These are phyloP conservation scores for Aspergillus transmontanensis DNA, from an alignment of 2,329 filamentous ascomycete genomes.

Conservation along the genomic window DNA sequence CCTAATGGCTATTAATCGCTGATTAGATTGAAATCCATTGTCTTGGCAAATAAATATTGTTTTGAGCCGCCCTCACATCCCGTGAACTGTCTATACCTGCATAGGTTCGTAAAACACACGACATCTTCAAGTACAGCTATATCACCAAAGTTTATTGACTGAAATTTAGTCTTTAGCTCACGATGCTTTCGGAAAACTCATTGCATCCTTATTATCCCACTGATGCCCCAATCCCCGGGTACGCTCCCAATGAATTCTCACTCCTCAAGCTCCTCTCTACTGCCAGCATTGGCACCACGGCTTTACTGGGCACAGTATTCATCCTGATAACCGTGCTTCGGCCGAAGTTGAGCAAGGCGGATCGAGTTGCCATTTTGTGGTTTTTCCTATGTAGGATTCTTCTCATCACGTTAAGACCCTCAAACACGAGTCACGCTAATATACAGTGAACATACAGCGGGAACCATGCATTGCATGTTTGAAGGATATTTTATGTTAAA, in stretches of 20 bases:
- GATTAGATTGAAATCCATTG: background rate
- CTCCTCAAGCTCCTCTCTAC: slow-evolving; percentile 60
- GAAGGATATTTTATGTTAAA: slow-evolving; percentile 82
- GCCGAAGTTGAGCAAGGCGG: slow-evolving; percentile 55
- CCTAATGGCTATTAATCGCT: background rate
- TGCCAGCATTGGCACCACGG: slow-evolving; percentile 60
- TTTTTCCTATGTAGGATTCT: slow-evolving; percentile 65
- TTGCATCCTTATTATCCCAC: slow-evolving; percentile 73
- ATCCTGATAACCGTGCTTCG: slow-evolving; percentile 55
- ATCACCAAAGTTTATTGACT: background rate
- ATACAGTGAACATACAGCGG: slow-evolving; percentile 33
- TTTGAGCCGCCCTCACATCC: background rate
- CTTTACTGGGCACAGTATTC: slow-evolving; percentile 61
- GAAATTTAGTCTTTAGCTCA: background rate
- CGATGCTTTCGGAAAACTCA: slow-evolving; percentile 9
- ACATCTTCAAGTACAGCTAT: background rate
- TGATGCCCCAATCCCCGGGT: slow-evolving; percentile 62
- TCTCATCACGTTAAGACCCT: background rate
- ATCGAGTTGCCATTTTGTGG: slow-evolving; percentile 69
- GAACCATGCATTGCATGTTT: slow-evolving; percentile 72
- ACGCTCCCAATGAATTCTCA: slow-evolving; percentile 66
- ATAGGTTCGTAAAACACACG: background rate
- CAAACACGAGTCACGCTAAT: background rate
- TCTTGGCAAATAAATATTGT: background rate
- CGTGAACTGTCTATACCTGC: background rate